These are phyloP conservation scores for Hydnomerulius pinastri DNA, from an alignment of 768 basidiomycete species.

Conservation along the genomic window DNA sequence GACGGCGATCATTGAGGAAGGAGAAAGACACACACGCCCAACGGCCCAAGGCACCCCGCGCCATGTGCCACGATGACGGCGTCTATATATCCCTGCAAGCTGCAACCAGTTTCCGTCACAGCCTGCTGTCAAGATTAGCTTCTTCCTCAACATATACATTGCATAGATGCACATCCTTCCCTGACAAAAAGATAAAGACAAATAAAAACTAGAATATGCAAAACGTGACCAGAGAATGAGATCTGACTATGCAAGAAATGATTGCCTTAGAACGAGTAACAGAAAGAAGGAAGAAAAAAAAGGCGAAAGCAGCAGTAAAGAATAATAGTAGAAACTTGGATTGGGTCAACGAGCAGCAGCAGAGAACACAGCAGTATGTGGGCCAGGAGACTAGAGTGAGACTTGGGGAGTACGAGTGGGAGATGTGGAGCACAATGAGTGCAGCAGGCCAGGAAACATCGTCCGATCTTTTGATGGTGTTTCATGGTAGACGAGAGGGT, in stretches of 20 bases:
- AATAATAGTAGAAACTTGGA: background rate
- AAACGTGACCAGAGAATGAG: background rate
- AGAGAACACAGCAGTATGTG: conserved; percentile 2
- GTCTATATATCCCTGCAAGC: too few relatives aligned
- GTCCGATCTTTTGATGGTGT: conserved; percentile 28
- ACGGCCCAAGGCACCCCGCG: too few relatives aligned
- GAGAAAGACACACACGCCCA: too few relatives aligned
- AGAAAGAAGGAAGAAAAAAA: background rate
- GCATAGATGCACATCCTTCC: conserved; percentile 25
- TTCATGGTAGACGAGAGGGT: conserved; percentile 15
- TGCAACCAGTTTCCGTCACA: too few relatives aligned
- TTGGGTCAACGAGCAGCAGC: background rate
- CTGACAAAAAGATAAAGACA: conserved; percentile 35
- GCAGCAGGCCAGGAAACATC: conserved; percentile 24
- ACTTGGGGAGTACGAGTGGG: conserved; percentile 5
- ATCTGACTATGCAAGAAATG: conserved; percentile 4
- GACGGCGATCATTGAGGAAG: too few relatives aligned
- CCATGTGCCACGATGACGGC: too few relatives aligned
- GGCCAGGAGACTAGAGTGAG: conserved; percentile 8
- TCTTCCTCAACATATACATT: conserved; percentile 31
- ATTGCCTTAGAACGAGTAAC: conserved; percentile 10
- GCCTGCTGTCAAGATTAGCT: too few relatives aligned
- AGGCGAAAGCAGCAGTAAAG: background rate
- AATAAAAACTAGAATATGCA: conserved; percentile 31
- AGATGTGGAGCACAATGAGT: conserved; percentile 18